Base-by-base conservation (phyloP, 2,329 filamentous ascomycete species). In the Balansia obtecta region DNA sequence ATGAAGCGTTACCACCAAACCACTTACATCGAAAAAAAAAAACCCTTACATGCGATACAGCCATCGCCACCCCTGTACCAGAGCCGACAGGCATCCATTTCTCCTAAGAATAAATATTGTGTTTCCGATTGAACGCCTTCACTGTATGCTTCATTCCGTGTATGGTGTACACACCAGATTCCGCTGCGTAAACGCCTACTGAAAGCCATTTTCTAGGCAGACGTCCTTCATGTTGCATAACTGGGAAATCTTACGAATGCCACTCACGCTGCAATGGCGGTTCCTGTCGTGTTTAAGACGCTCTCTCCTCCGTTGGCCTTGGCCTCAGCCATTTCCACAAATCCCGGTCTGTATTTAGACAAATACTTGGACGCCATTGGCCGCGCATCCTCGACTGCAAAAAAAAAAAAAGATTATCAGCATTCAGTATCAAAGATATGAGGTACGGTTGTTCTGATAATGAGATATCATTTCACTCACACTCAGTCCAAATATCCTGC, bases 401-500 rank as follows among this genome's bases (percentile, higher is more conserved):
- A 16, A 51, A 27, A 27, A 27, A 7, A 27, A 27, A 27, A 27
- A 27, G 7, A 27, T 27, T 5, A 27, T 27, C 4, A 27, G 38
- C 7, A 13, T 11, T 40, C 18, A 33, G 22, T 9, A 10, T 47
- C 15, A 15, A 2, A 30, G 12, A 1, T 38, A 38, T n/a, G n/a
- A 32, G 40, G 50, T 12, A 45, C 11, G 12, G n/a, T 43, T 20
- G 3, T 11, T 11, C 20, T 11, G 40, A 30, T 15, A 8, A 11
- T 12, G 16, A 11, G 27, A 30, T 18, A 39, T 30, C 33, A 2
- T 20, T 13, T 4, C 13, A 71, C 79, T 69, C 68, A 82, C 79
- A 84, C 53, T 82, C 80, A 15, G 72, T 68, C 79, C 81, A 85
- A 53, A 85, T 79, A 53, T 79, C 80, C 59, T 83, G 77, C 50